Percentiles rank a stretch among this genome's conserved stretches.
These are phyloP conservation scores for Cicer judaicum DNA, from an alignment of 306 rosid species.

Conservation along the genomic window DNA sequence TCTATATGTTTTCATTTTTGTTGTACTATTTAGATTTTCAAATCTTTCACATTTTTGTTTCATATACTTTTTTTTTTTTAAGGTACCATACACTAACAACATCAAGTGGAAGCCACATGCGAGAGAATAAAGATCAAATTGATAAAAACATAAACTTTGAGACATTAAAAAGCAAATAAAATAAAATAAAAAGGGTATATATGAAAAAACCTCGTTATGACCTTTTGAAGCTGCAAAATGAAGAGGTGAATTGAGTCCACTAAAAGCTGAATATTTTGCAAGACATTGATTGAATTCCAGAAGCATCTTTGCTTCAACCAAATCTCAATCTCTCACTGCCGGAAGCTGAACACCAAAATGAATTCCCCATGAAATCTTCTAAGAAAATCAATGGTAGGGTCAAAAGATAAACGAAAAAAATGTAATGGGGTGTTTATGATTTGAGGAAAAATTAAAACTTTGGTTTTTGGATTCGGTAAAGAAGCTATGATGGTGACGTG, in stretches of 20 bases:
- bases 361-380: too few relatives aligned
- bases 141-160: slow-evolving; percentile 17
- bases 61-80: too few relatives aligned
- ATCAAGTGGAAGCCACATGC: slow-evolving; percentile 94
- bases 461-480: too few relatives aligned
- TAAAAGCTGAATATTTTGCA: slow-evolving; percentile 90
- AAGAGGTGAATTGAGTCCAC: slow-evolving; percentile 96
- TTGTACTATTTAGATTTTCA: too few relatives aligned
- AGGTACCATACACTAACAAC: slow-evolving; percentile 43
- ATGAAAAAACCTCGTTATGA: slow-evolving; percentile 77
- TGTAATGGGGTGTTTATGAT: too few relatives aligned
- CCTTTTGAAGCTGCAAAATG: slow-evolving; percentile 98
- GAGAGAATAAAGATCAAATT: slow-evolving; percentile 36
- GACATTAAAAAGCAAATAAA: neutral
- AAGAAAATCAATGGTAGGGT: too few relatives aligned
- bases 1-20: too few relatives aligned
- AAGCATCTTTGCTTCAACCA: slow-evolving; percentile 93
- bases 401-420: too few relatives aligned
- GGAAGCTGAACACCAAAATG: too few relatives aligned
- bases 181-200: neutral
- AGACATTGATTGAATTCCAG: slow-evolving; percentile 86
- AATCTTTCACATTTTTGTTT: too few relatives aligned
- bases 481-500: too few relatives aligned
- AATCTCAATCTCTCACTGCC: slow-evolving; percentile 80
- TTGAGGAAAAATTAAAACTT: too few relatives aligned